These are phyloP conservation scores for Geotrichum siamense DNA, from an alignment of 1,139 yeast species.

Conservation along the genomic window DNA sequence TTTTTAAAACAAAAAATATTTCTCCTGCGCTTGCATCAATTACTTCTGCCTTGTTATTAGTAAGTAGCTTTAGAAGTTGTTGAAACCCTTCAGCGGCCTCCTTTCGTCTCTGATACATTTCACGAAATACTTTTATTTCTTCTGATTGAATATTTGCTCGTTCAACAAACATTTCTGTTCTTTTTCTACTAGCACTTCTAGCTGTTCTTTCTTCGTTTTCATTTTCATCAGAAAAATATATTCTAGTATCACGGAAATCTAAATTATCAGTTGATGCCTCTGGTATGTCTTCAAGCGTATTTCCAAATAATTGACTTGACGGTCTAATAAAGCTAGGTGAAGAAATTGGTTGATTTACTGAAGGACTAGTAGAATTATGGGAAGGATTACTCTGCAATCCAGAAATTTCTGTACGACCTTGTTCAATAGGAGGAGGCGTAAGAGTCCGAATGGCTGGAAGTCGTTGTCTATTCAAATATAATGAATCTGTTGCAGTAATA, in stretches of 20 bases:
- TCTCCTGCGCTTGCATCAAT: not conserved
- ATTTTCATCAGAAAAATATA: not conserved
- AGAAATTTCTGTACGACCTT: slow-evolving; percentile 3
- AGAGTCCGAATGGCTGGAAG: not conserved
- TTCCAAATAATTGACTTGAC: not conserved
- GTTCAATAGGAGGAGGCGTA: slow-evolving; percentile 10
- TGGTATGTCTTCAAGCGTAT: slow-evolving; percentile 8
- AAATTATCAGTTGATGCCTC: slow-evolving; percentile 2
- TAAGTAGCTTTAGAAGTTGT: slow-evolving; percentile 3
- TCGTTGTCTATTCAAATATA: not conserved
- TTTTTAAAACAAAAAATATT: not conserved
- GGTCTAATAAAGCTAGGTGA: slow-evolving; percentile 1
- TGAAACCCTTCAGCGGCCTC: slow-evolving; percentile 9
- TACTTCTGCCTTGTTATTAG: not conserved
- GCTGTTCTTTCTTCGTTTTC: not conserved
- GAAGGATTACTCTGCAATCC: not conserved
- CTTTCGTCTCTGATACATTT: not conserved
- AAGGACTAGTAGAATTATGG: not conserved
- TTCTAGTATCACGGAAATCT: not conserved
- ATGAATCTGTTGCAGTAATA: not conserved
- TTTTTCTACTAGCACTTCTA: not conserved
- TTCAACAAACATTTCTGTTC: not conserved
- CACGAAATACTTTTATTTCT: slow-evolving; percentile 1
- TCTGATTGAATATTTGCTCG: not conserved
- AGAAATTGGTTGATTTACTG: slow-evolving; percentile 5